Percentiles rank a stretch among this genome's conserved stretches.
phyloP scores from a whole-genome alignment of 2,329 filamentous ascomycete genomes.

The Coniochaeta ligniaria region DNA sequence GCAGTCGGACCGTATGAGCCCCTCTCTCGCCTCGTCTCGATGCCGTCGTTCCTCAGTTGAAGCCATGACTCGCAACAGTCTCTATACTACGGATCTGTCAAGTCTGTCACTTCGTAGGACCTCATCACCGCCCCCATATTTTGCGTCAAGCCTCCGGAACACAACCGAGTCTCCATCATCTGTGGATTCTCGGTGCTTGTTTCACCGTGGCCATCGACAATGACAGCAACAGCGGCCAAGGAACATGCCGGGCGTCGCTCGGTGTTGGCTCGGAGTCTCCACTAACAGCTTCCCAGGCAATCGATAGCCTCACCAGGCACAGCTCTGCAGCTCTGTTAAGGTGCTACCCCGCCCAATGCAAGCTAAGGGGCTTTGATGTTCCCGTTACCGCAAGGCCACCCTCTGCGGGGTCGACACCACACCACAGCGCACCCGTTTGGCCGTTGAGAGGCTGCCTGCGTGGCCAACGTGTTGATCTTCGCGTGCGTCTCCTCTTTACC shows the following conservation, averaged over 20 bases:
- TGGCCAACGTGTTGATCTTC: not conserved
- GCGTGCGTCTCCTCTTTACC: not conserved
- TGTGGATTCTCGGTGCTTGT: not conserved
- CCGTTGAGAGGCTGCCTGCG: not conserved
- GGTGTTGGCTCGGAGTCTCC: not conserved
- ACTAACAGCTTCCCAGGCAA: not conserved
- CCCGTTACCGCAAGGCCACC: not conserved
- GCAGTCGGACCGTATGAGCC: not conserved
- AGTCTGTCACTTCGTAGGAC: not conserved
- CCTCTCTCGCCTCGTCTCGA: not conserved
- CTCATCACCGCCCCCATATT: too few relatives aligned
- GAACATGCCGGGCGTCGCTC: not conserved
- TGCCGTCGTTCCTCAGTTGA: not conserved
- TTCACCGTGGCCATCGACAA: not conserved
- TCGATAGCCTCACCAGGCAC: not conserved
- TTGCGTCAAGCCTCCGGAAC: not conserved
- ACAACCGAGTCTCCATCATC: not conserved
- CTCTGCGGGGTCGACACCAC: not conserved
- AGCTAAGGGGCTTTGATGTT: not conserved
- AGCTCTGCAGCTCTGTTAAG: not conserved
- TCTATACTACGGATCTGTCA: not conserved
- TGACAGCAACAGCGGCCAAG: not conserved
- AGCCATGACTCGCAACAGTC: not conserved
- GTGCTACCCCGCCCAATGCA: not conserved
- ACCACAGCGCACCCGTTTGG: not conserved